Evolutionary conservation across 345 rosid species (phyloP), one percentile per base, ranked within the genome.

Genomic region (Aquilaria malaccensis): DNA sequence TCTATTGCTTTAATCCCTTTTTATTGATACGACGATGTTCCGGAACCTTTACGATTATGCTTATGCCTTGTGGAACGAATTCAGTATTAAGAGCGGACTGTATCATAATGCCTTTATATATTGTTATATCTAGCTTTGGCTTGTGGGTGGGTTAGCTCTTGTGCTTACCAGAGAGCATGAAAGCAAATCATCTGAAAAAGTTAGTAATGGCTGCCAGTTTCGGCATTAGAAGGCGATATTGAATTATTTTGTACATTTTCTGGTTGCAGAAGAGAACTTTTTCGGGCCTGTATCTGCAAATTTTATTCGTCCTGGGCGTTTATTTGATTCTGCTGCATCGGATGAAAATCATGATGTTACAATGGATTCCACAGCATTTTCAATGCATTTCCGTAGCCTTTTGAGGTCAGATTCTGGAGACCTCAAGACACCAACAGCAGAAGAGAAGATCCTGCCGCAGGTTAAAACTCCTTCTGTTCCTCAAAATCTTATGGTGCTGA

Each of bases 341-440:
- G 89, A 88, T 70, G 89, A 83, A 50, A 79, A 78, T 65, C 83
- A 83, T 55, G 99, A 94, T 45, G 37, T 86, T 15, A 94, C 97
- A 0, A 89, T 94, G 99, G 99, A 94, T 71, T 89, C 99, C 2
- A 87, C 97, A 0, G 86, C 85, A 50, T 94, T 94, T 69, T 90
- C 99, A 2, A 78, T 94, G 91, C 96, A 94, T 77, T 94, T 75
- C 64, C 84, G 76, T 15, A 90, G 97, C 76, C 88, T 94, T 67
- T 85, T 74, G 1, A 81, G 67, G 73, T 88, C 97, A 2, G 88
- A 82, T 52, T 72, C 82, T 57, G 88, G 77, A 56, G 97, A 83
- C 6, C 13, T 37, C 7, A 74, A 70, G 82, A 86, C 87, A 0
- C 83, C 94, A 0, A 56, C 73, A 0, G 72, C 71, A 50, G 87